phyloP scores from a whole-genome alignment of 768 basidiomycete genomes.

The Mycena galopus region DNA sequence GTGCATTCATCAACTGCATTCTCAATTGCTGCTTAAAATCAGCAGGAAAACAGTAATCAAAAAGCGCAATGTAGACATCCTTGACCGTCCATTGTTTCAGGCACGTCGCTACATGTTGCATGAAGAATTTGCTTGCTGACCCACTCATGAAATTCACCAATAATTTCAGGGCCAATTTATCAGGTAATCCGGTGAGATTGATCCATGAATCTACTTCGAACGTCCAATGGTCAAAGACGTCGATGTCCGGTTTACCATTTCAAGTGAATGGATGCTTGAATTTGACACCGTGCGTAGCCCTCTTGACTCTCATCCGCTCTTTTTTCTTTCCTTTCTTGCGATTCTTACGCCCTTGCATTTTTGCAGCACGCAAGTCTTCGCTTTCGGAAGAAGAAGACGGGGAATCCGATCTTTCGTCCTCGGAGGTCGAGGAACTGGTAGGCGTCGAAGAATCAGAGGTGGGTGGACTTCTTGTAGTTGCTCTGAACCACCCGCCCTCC shows the following conservation, averaged over 20 bases:
- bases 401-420: background rate
- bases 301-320: background rate
- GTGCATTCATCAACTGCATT: background rate
- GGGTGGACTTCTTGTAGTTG: background rate
- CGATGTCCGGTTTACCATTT: no score
- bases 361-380: background rate
- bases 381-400: background rate
- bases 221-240: no score
- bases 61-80: background rate
- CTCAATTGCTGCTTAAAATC: constrained; percentile 2
- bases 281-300: background rate
- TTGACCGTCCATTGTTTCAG: background rate
- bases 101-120: no score
- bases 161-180: no score
- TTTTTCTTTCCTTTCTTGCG: background rate
- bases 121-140: no score
- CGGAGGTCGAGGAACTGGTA: background rate
- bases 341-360: background rate
- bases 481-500: constrained; percentile 3
- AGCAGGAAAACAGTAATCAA: background rate
- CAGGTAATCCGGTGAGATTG: background rate
- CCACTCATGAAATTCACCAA: no score
- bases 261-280: constrained; percentile 6
- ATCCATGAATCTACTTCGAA: constrained; percentile 13
- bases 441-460: background rate